Base-by-base conservation (phyloP, 306 rosid genomes). In the Vicia villosa region DNA sequence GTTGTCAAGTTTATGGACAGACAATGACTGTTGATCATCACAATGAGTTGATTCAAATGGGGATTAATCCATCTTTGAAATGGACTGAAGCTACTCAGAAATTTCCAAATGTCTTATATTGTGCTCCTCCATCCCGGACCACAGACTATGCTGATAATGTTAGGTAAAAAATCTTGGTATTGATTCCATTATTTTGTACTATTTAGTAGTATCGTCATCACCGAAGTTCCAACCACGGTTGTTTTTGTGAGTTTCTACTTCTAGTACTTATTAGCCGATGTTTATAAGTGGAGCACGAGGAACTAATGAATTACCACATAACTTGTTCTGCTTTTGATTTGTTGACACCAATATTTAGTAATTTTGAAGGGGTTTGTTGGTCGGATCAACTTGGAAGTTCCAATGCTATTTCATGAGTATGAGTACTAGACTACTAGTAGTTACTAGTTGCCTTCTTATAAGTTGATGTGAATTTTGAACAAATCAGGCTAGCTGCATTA, bases 121-220 rank as follows among this genome's bases (percentile, higher is more conserved):
- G 99, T 75, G 99, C 97, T 66, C 99, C 99, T 58, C 99, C 99
- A 9, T 94, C 92, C 3, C 71, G 90, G 67, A 66, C 91, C 63
- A 28, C 78, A 1, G 88, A 91, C 34, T 91, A 94, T 68, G 82
- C 96, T 1, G 87, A 81, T 17, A 96, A 87, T 72, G 84, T 91
- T 70, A 80, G 99, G 97, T 94, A 75, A 67, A 64, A 69, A 41
- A 73, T 73, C 20, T 58, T 30, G 4, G 1, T 64, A 46, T 65
- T 20, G 9, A 63, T 74, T 74, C 10, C 40, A 22, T 74, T n/a
- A 26, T 50, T 66, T 64, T 64, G 0, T 56, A 56, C 40, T 57
- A 58, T 42, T 49, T 32, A 26, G 19, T 52, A 45, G 28, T 10
- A 5, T 4, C 6, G 6, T 0, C 32, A 28, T 28, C 32, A 4